Conservation (phyloP, 352 stramenopile species). For the Pythium inflatum region DNA sequence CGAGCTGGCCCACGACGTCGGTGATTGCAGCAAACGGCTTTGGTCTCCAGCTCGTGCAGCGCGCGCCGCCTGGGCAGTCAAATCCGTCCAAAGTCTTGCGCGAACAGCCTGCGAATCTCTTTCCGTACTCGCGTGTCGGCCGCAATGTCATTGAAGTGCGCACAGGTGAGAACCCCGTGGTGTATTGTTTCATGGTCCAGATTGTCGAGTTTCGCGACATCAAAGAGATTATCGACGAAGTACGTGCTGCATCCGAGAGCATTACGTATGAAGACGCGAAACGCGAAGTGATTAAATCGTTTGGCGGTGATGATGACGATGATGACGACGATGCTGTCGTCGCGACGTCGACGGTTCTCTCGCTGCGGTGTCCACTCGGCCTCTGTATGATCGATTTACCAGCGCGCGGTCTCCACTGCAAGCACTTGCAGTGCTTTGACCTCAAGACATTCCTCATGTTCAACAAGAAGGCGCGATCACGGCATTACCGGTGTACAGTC, state of each 20-base stretch:
- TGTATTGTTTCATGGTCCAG: constrained; percentile 77
- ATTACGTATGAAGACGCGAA: constrained; percentile 79
- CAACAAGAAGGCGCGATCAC: constrained; percentile 87
- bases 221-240: constrained; percentile 62
- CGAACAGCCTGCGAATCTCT: constrained; percentile 76
- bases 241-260: constrained; percentile 58
- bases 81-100: constrained; percentile 84
- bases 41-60: constrained; percentile 64
- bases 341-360: constrained; percentile 87
- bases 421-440: constrained; percentile 97
- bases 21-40: constrained; percentile 78
- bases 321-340: constrained; percentile 85
- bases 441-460: constrained; percentile 92
- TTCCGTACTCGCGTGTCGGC: constrained; percentile 67
- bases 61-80: constrained; percentile 68
- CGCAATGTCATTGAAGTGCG: constrained; percentile 77
- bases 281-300: constrained; percentile 78
- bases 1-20: constrained; percentile 73
- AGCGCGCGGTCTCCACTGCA: constrained; percentile 89
- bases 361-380: constrained; percentile 85
- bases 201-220: constrained; percentile 73
- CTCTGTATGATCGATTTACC: constrained; percentile 89
- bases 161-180: constrained; percentile 58
- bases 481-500: constrained; percentile 89
- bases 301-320: constrained; percentile 71